phyloP scores from a whole-genome alignment of 2,329 filamentous ascomycete genomes.

The Penicillium sp. region DNA sequence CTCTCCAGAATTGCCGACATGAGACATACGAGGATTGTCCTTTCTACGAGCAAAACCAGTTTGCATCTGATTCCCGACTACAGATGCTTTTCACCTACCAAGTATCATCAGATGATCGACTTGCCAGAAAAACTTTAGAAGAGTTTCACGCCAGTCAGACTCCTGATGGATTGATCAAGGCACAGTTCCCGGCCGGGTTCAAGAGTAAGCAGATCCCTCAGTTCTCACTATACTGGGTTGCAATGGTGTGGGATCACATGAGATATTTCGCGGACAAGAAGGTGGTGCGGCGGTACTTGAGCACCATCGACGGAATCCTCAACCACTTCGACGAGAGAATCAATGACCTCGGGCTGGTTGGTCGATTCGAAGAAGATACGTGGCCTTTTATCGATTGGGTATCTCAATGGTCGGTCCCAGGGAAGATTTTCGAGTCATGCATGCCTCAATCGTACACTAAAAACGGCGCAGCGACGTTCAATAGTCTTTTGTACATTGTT shows the following conservation, averaged over 20 bases:
- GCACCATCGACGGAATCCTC: conserved; percentile 14
- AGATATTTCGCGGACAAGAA: conserved; percentile 21
- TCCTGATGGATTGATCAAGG: conserved; percentile 23
- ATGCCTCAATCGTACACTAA: conserved; percentile 10
- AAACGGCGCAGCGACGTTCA: background rate
- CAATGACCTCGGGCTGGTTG: conserved; percentile 9
- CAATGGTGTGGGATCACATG: conserved; percentile 29
- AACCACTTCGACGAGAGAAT: conserved; percentile 11
- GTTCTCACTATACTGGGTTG: conserved; percentile 28
- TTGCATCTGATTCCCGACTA: conserved; percentile 24
- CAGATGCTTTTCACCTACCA: conserved; percentile 29
- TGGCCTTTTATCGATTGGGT: conserved; percentile 31
- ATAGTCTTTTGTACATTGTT: conserved; percentile 9
- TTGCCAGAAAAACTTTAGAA: conserved; percentile 25
- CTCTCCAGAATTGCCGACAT: conserved; percentile 28
- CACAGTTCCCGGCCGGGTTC: conserved; percentile 21
- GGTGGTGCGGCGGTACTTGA: conserved; percentile 5
- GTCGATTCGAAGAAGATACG: conserved; percentile 18
- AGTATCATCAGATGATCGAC: conserved; percentile 24
- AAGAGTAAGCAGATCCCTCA: conserved; percentile 26
- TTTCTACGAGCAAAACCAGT: conserved; percentile 33
- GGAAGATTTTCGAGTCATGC: conserved; percentile 13
- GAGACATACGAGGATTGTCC: conserved; percentile 32
- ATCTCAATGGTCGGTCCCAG: conserved; percentile 19
- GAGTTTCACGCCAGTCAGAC: conserved; percentile 25